phyloP scores from a whole-genome alignment of 2,329 filamentous ascomycete species.

The Leptographium lundbergii region DNA sequence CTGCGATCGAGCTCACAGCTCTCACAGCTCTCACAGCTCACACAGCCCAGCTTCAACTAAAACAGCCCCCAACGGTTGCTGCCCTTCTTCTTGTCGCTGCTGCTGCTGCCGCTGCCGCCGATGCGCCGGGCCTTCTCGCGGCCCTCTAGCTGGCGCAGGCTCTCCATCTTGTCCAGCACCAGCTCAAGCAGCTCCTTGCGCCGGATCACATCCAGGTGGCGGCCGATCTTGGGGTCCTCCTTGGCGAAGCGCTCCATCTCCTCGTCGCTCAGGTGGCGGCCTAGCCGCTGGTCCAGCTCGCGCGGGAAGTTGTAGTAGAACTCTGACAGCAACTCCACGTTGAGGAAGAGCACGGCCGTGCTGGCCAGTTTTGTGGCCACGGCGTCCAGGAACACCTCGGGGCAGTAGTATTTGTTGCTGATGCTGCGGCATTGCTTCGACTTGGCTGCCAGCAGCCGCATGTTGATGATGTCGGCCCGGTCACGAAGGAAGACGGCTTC shows the following conservation, averaged over 20 bases:
- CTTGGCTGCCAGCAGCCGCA: slow-evolving; percentile 78
- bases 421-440: slow-evolving; percentile 75
- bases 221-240: slow-evolving; percentile 80
- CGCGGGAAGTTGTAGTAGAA: slow-evolving; percentile 98
- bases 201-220: slow-evolving; percentile 82
- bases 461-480: slow-evolving; percentile 76
- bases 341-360: slow-evolving; percentile 91
- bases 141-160: slow-evolving; percentile 70
- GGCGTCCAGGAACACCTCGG: slow-evolving; percentile 94
- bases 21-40: background rate
- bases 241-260: slow-evolving; percentile 84
- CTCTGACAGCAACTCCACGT: slow-evolving; percentile 90
- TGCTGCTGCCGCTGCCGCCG: background rate
- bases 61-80: slow-evolving; percentile 11
- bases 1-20: background rate
- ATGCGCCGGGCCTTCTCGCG: slow-evolving; percentile 41
- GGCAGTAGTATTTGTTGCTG: slow-evolving; percentile 92
- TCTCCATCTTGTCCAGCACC: slow-evolving; percentile 92
- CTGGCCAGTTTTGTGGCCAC: slow-evolving; percentile 90
- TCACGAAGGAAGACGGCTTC: slow-evolving; percentile 92
- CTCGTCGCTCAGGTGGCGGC: slow-evolving; percentile 62
- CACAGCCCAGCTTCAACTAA: background rate
- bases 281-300: slow-evolving; percentile 77
- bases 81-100: slow-evolving; percentile 4
- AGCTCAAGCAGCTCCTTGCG: slow-evolving; percentile 88